A percentile compares a stretch with the other conserved stretches of the same genome.
phyloP scores from a whole-genome alignment of 2,329 filamentous ascomycete genomes.

The Ophiocordyceps camponoti-floridani region DNA sequence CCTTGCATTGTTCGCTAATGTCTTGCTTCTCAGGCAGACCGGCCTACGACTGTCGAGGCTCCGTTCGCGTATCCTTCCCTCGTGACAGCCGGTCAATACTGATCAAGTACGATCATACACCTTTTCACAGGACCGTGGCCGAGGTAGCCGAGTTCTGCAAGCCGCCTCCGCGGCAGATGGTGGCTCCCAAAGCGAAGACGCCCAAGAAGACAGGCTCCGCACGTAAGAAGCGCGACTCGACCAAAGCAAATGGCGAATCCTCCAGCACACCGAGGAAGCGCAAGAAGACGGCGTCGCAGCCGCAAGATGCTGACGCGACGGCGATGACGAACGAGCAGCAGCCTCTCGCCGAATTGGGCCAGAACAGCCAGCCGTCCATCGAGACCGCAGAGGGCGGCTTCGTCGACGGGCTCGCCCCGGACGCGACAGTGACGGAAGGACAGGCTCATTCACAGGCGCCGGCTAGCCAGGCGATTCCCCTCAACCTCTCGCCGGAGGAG shows the following conservation, averaged over 20 bases:
- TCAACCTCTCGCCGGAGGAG: constrained; percentile 24
- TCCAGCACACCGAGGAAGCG: constrained; percentile 10
- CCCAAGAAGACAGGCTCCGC: constrained; percentile 10
- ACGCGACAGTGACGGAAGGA: neutral
- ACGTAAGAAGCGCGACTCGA: constrained; percentile 10
- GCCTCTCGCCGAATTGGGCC: neutral
- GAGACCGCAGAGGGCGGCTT: constrained; percentile 1
- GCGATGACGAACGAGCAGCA: neutral
- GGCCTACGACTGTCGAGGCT: constrained; percentile 40
- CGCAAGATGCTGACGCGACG: constrained; percentile 3
- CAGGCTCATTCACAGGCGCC: constrained; percentile 3
- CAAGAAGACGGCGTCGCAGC: constrained; percentile 8
- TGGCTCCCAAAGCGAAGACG: constrained; percentile 9
- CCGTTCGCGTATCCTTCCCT: constrained; percentile 29
- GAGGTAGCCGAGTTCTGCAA: constrained; percentile 28
- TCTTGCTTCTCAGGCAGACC: constrained; percentile 25
- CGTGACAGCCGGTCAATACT: constrained; percentile 26
- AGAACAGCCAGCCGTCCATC: constrained; percentile 2
- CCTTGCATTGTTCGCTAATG: neutral
- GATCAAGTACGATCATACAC: constrained; percentile 37
- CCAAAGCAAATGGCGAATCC: constrained; percentile 7
- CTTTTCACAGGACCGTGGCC: constrained; percentile 35
- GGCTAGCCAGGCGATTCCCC: constrained; percentile 7
- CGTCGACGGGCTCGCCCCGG: neutral
- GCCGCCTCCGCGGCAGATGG: constrained; percentile 20